These are phyloP conservation scores for Trichoderma afroharzianum DNA, from an alignment of 2,329 filamentous ascomycete species.

Conservation along the genomic window DNA sequence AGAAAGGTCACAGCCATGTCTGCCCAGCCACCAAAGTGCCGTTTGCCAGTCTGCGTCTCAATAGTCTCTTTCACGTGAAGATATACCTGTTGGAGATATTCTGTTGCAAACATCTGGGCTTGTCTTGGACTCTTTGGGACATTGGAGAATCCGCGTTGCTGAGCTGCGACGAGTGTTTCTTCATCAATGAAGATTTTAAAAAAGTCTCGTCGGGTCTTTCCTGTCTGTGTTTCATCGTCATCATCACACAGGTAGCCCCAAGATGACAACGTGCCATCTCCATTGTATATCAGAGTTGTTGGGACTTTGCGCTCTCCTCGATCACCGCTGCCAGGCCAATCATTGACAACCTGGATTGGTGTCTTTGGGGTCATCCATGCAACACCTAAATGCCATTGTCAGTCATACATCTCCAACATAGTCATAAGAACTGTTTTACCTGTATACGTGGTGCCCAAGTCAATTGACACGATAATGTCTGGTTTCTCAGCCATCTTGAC, in stretches of 20 bases:
- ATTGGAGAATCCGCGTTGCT: conserved; percentile 41
- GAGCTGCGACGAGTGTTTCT: conserved; percentile 40
- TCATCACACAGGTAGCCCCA: conserved; percentile 54
- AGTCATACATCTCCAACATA: neutral
- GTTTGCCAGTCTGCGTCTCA: conserved; percentile 37
- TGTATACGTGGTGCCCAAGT: conserved; percentile 46
- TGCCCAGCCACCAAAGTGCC: conserved; percentile 39
- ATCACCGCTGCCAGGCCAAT: conserved; percentile 52
- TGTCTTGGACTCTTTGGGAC: conserved; percentile 36
- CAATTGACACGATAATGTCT: conserved; percentile 36
- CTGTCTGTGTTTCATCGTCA: conserved; percentile 33
- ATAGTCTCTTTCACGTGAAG: conserved; percentile 45
- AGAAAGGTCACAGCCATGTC: conserved; percentile 48
- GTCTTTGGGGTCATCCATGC: conserved; percentile 38
- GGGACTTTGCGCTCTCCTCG: conserved; percentile 54
- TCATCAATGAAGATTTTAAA: conserved; percentile 55
- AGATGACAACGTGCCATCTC: conserved; percentile 39
- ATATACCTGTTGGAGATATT: conserved; percentile 49
- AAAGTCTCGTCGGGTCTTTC: conserved; percentile 43
- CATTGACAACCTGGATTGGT: conserved; percentile 45
- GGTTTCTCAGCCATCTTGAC: conserved; percentile 31
- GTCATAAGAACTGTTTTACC: conserved; percentile 25
- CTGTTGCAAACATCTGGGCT: conserved; percentile 37
- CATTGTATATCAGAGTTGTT: conserved; percentile 47
- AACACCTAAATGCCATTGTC: conserved; percentile 28